phyloP scores from a whole-genome alignment of 208 protist species.

The Wallacemonas sp. region DNA sequence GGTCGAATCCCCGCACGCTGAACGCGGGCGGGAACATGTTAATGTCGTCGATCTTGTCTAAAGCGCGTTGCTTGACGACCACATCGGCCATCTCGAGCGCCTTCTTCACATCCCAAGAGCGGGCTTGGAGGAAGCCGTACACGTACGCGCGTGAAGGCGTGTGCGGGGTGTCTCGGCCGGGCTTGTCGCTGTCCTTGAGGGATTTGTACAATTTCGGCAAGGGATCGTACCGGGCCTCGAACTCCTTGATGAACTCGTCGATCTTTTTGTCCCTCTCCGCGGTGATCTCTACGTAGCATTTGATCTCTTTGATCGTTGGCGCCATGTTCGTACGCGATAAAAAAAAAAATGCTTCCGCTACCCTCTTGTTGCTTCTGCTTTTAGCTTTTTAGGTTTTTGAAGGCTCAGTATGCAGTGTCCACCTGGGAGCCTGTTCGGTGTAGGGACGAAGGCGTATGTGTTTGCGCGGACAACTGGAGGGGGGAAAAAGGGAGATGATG shows the following conservation, averaged over 20 bases:
- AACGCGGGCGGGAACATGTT: conserved; percentile 41
- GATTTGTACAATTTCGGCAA: conserved; percentile 15
- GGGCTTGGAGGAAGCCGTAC: conserved; percentile 53
- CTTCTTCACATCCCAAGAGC: conserved; percentile 57
- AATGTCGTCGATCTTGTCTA: conserved; percentile 28
- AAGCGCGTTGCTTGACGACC: conserved; percentile 27
- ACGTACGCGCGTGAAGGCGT: conserved; percentile 42
- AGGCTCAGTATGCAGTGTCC: too few species aligned
- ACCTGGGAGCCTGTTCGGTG: too few species aligned
- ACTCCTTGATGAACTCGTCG: conserved; percentile 29
- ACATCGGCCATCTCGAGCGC: conserved; percentile 55
- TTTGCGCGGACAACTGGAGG: too few species aligned
- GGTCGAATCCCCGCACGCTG: conserved; percentile 55
- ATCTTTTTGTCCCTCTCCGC: conserved; percentile 54
- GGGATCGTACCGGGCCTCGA: conserved; percentile 19
- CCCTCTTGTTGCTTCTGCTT: too few species aligned
- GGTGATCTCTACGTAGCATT: conserved; percentile 35
- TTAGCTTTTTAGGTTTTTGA: too few species aligned
- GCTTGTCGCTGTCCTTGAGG: conserved; percentile 17
- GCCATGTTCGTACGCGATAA: not conserved
- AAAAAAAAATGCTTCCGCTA: conserved; percentile 12
- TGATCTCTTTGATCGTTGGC: not conserved
- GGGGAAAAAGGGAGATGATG: too few species aligned
- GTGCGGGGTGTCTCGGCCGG: conserved; percentile 28
- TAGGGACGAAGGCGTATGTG: too few species aligned